Evolutionary conservation across 73 alveolate species (phyloP).

Genomic region (Tetrahymena thermophila): DNA sequence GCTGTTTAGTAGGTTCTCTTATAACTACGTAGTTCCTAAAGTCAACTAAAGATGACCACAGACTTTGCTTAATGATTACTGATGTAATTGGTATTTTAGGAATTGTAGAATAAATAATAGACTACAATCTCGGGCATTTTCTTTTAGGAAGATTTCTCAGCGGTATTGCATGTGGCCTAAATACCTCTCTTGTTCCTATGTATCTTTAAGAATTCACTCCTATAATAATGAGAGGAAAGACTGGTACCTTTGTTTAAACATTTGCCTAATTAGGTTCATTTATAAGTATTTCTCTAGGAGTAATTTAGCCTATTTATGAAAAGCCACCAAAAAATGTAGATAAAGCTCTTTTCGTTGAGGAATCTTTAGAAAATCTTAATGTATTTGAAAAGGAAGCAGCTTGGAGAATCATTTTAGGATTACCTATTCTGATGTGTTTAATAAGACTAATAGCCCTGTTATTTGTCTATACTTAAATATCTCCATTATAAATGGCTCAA

Average conservation of each 20-base stretch:
- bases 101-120: not conserved
- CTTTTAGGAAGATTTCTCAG: not conserved
- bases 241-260: not conserved
- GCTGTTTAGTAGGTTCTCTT: not conserved
- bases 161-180: not conserved
- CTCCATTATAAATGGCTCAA: not conserved
- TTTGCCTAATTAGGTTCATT: not conserved
- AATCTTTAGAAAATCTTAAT: not conserved
- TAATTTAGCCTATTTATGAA: not conserved
- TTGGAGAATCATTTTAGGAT: not conserved
- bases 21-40: not conserved
- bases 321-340: not conserved
- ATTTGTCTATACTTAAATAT: not conserved
- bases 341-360: not conserved
- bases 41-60: not conserved
- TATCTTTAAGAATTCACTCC: not conserved
- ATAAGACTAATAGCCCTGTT: not conserved
- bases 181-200: not conserved
- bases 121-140: not conserved
- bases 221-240: not conserved
- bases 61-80: not conserved
- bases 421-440: not conserved
- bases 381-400: not conserved
- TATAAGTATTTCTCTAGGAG: not conserved
- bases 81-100: not conserved